Percentiles rank a stretch among this genome's conserved stretches.
Conservation (phyloP, 495 filamentous ascomycete species). For the Hypoxylon lienhwacheense region DNA sequence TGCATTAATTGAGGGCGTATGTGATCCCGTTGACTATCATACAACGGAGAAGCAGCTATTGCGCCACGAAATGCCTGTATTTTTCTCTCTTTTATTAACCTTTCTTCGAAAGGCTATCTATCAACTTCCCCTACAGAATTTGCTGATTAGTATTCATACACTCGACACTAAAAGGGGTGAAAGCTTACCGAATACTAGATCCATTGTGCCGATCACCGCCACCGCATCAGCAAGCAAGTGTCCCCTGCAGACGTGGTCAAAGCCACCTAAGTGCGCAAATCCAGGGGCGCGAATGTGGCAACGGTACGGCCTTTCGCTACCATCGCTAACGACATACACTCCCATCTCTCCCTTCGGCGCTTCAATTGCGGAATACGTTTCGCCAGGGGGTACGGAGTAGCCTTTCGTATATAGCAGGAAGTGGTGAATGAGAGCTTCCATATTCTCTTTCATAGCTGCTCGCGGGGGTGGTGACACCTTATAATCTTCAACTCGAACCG, state of each 20-base stretch:
- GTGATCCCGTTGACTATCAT: constrained; percentile 27
- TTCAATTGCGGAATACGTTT: constrained; percentile 97
- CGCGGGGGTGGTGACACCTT: constrained; percentile 96
- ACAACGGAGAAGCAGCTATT: constrained; percentile 27
- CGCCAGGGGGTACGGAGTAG: constrained; percentile 94
- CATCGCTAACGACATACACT: constrained; percentile 95
- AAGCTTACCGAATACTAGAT: constrained; percentile 66
- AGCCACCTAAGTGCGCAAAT: constrained; percentile 92
- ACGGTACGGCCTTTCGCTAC: constrained; percentile 92
- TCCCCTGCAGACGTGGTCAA: constrained; percentile 88
- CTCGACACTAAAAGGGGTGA: background rate
- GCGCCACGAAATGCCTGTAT: constrained; percentile 17
- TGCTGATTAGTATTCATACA: constrained; percentile 16
- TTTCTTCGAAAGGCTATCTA: constrained; percentile 36
- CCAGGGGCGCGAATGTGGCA: constrained; percentile 97
- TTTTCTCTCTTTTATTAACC: constrained; percentile 5
- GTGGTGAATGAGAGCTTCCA: constrained; percentile 99
- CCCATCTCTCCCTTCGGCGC: constrained; percentile 99
- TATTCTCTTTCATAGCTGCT: constrained; percentile 99
- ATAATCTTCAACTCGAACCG: constrained; percentile 95
- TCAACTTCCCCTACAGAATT: constrained; percentile 50
- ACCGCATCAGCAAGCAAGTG: constrained; percentile 97
- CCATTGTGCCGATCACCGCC: constrained; percentile 94
- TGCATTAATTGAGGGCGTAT: constrained; percentile 17
- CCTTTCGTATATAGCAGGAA: constrained; percentile 98